Evolutionary conservation across 2,329 filamentous ascomycete species (phyloP).

Genomic region (Clonostachys chloroleuca): DNA sequence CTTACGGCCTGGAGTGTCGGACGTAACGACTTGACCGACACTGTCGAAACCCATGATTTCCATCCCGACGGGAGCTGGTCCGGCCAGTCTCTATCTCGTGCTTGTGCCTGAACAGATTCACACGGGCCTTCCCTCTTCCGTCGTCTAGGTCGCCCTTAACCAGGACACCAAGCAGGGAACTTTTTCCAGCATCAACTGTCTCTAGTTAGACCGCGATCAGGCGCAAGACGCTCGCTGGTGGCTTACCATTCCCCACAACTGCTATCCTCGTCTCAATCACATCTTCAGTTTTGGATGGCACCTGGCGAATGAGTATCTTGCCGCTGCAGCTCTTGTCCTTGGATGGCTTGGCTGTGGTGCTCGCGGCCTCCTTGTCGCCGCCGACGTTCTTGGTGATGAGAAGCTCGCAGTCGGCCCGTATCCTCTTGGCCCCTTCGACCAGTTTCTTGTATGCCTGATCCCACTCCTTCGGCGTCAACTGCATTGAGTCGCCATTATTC

Average conservation of each 20-base stretch:
- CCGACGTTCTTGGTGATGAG: conserved; percentile 90
- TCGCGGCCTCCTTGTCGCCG: conserved; percentile 67
- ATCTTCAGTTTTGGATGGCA: conserved; percentile 71
- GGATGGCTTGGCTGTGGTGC: conserved; percentile 38
- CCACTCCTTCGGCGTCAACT: conserved; percentile 72
- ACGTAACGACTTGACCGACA: conserved; percentile 75
- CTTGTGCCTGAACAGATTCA: conserved; percentile 96
- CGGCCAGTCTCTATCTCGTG: conserved; percentile 95
- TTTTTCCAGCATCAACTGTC: conserved; percentile 92
- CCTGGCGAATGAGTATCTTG: conserved; percentile 79
- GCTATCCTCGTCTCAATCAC: conserved; percentile 95
- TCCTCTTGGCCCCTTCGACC: conserved; percentile 55
- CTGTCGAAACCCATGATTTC: conserved; percentile 98
- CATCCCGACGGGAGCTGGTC: conserved; percentile 93
- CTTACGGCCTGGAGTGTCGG: conserved; percentile 77
- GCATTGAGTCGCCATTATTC: conserved; percentile 83
- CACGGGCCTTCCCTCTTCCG: conserved; percentile 85
- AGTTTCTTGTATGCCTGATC: conserved; percentile 64
- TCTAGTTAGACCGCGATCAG: conserved; percentile 5
- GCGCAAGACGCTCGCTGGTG: not conserved
- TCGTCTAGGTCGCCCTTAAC: conserved; percentile 96
- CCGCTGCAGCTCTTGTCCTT: conserved; percentile 75
- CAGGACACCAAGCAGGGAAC: conserved; percentile 89
- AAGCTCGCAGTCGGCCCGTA: conserved; percentile 72
- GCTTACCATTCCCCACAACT: conserved; percentile 84